phyloP scores from a whole-genome alignment of 2,329 filamentous ascomycete species.

The Cladosporium sp. region DNA sequence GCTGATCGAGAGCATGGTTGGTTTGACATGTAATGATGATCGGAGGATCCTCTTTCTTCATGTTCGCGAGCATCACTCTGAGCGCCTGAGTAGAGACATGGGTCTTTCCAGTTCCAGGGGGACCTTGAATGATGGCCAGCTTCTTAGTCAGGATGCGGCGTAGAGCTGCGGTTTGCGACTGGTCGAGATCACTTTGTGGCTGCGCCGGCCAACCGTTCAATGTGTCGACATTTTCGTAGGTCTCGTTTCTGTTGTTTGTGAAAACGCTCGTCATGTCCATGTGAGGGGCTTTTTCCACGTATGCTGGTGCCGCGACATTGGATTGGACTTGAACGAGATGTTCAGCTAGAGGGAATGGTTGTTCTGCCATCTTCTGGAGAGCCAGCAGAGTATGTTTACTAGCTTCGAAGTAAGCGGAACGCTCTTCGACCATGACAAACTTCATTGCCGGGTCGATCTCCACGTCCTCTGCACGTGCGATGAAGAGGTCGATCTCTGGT shows the following conservation, averaged over 20 bases:
- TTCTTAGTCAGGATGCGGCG: slow-evolving; percentile 68
- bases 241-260: slow-evolving; percentile 34
- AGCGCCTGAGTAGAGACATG: slow-evolving; percentile 75
- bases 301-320: slow-evolving; percentile 52
- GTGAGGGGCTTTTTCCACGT: slow-evolving; percentile 52
- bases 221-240: slow-evolving; percentile 54
- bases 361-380: slow-evolving; percentile 64
- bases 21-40: slow-evolving; percentile 83
- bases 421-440: slow-evolving; percentile 77
- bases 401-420: slow-evolving; percentile 74
- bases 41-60: slow-evolving; percentile 58
- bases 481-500: slow-evolving; percentile 74
- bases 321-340: slow-evolving; percentile 57
- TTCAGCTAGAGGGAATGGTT: slow-evolving; percentile 58
- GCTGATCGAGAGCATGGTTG: slow-evolving; percentile 85
- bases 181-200: slow-evolving; percentile 58
- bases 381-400: slow-evolving; percentile 70
- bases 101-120: slow-evolving; percentile 79
- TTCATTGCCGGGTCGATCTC: slow-evolving; percentile 68
- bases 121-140: slow-evolving; percentile 78
- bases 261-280: slow-evolving; percentile 48
- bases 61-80: slow-evolving; percentile 63
- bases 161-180: slow-evolving; percentile 69
- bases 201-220: slow-evolving; percentile 55
- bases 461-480: slow-evolving; percentile 60